phyloP scores from a whole-genome alignment of 257 asterid species.

The Jacaranda copaia region DNA sequence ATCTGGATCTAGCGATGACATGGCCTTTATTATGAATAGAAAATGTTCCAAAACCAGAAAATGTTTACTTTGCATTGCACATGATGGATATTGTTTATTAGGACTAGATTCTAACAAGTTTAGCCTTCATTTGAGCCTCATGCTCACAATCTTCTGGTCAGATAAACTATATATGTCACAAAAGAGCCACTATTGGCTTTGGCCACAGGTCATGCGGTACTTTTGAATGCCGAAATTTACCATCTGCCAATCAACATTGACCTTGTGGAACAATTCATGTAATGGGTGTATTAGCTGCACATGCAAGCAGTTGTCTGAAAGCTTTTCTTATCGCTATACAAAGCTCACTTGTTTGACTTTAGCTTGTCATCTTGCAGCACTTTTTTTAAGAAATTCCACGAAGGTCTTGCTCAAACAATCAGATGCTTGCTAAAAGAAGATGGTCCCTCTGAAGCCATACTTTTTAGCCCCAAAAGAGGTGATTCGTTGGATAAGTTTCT shows the following conservation, averaged over 20 bases:
- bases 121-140: constrained; percentile 21
- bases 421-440: constrained; percentile 67
- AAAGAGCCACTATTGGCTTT: not conserved
- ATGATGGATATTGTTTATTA: constrained; percentile 5
- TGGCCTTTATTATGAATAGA: not conserved
- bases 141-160: not conserved
- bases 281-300: constrained; percentile 11
- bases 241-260: constrained; percentile 23
- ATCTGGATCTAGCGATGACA: constrained; percentile 4
- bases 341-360: constrained; percentile 31
- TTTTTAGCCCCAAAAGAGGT: constrained; percentile 87
- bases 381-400: constrained; percentile 83
- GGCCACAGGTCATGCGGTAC: constrained; percentile 4
- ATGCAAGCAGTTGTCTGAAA: constrained; percentile 31
- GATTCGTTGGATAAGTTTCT: constrained; percentile 86
- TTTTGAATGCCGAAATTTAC: constrained; percentile 28
- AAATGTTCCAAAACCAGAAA: not conserved
- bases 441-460: constrained; percentile 79
- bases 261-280: constrained; percentile 1
- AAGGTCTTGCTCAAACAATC: constrained; percentile 76
- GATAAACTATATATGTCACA: constrained; percentile 7
- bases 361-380: constrained; percentile 68
- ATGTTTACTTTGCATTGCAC: not conserved
- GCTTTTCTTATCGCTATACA: constrained; percentile 21
- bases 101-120: constrained; percentile 6